phyloP scores from a whole-genome alignment of 495 filamentous ascomycete species.

The Xylaria grammica region DNA sequence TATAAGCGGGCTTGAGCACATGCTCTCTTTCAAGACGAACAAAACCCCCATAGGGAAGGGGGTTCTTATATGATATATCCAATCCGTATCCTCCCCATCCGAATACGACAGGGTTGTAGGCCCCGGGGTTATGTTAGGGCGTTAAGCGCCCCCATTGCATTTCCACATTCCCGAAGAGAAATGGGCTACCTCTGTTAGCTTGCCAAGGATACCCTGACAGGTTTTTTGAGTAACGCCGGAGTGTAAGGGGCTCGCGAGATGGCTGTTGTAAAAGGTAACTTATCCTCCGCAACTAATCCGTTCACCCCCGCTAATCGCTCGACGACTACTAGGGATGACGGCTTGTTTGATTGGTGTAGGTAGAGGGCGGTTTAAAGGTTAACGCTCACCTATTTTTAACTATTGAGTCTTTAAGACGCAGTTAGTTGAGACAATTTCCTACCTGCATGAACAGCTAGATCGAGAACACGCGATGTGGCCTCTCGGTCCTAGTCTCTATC shows the following conservation, averaged over 20 bases:
- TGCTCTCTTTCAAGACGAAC: neutral
- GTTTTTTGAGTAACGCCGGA: neutral
- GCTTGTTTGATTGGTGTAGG: neutral
- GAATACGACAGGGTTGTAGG: conserved; percentile 16
- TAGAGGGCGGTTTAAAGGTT: too few species aligned
- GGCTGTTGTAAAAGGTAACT: too few species aligned
- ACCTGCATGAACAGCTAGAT: neutral
- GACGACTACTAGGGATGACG: neutral
- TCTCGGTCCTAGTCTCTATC: neutral
- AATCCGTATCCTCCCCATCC: neutral
- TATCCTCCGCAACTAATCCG: neutral
- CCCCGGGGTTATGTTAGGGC: too few species aligned
- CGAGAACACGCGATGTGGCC: neutral
- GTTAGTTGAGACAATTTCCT: neutral
- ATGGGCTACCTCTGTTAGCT: neutral
- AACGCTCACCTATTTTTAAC: too few species aligned
- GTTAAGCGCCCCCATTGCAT: too few species aligned
- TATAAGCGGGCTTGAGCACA: too few species aligned
- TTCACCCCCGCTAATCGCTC: neutral
- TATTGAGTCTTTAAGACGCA: too few species aligned
- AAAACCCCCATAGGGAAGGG: neutral
- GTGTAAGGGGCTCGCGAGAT: too few species aligned
- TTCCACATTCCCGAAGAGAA: too few species aligned
- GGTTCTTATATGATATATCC: neutral
- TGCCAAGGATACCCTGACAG: neutral